Base-by-base conservation (phyloP, 345 rosid species). In the Citrus sp. region DNA sequence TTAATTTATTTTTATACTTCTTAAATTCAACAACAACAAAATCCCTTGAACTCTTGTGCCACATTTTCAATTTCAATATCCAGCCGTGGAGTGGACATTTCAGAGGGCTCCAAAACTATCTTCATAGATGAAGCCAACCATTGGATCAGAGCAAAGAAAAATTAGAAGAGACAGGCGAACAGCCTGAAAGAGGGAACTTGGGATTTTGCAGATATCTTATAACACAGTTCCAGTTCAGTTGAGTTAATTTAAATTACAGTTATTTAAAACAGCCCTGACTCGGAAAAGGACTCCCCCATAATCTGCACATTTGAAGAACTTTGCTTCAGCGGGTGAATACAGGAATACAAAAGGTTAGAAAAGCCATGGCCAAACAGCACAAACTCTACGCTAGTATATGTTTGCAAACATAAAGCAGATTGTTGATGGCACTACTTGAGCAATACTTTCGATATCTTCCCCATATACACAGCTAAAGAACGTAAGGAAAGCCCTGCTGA, bases 401-500 rank as follows among this genome's bases (percentile, higher is more conserved):
- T 35, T 27, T 64, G 78, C 79, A 61, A 67, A 54, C 46, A 54
- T 80, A 80, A 72, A 73, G 74, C 51, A 27, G 83, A 77, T 40
- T 37, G 75, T 68, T 72, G 49, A 67, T 55, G 27, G 80, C 28
- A 72, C 86, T 91, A 91, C 87, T 92, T 89, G 73, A 91, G 82
- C 80, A 96, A 74, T 69, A 91, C 95, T 86, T 85, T 87, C 85
- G 88, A 83, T 82, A 92, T 94, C 85, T 92, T 94, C 84, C 89
- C 87, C 95, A 90, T 86, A 77, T 96, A 96, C 77, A 96, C 93
- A 69, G 81, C 86, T 76, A 94, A 86, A 68, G 97, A 96, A 97
- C 96, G 92, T 40, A 92, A 73, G 37, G 99, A 92, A 60, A 96
- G 92, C 79, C 97, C 94, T 3, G 98, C 97, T 2, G 98, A 96